Base-by-base conservation (phyloP, 805 yeast genomes). In the Barnettozyma populi region DNA sequence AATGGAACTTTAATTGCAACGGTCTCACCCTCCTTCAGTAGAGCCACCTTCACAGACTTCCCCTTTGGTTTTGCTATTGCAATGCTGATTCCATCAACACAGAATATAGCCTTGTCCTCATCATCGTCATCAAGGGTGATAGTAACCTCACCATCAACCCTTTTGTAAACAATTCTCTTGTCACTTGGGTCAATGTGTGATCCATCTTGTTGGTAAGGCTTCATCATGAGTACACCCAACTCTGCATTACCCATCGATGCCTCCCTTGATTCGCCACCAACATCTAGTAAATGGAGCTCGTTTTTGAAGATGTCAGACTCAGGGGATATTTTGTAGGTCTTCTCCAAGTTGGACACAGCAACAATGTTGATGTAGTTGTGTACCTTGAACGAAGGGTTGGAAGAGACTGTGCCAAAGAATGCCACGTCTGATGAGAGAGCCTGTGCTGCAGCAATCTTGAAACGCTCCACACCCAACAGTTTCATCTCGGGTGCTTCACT, bases 401-500 rank as follows among this genome's bases (percentile, higher is more conserved):
- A 9, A 5, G 41, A 23, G 8, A 37, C 18, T 3, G 23, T 27
- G 16, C 44, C 37, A n/a, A 10, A 23, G 32, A 42, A 42, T 5
- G 38, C 32, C 16, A 58, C 41, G 43, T 74, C 73, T 16, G 67
- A 53, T 4, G 66, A 57, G 20, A 87, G 60, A 34, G 86, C 76
- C 10, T 69, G 57, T 25, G 62, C 60, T 0, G 90, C 95, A 0
- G 96, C 96, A 34, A 79, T 64, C 50, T 74, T 68, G 64, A 90
- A 90, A 46, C 96, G 67, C 37, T 79, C 78, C 7, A 71, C 57
- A 2, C 96, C 97, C 51, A 74, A 69, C 43, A 71, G 71, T 25
- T 90, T 71, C 62, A 84, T 66, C 54, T 83, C 84, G 0, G 83
- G 80, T 0, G 81, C 72, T 53, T 88, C 92, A 45, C 90, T 79